Conservation (phyloP, 208 protist species). For the Naegleria fowleri region DNA sequence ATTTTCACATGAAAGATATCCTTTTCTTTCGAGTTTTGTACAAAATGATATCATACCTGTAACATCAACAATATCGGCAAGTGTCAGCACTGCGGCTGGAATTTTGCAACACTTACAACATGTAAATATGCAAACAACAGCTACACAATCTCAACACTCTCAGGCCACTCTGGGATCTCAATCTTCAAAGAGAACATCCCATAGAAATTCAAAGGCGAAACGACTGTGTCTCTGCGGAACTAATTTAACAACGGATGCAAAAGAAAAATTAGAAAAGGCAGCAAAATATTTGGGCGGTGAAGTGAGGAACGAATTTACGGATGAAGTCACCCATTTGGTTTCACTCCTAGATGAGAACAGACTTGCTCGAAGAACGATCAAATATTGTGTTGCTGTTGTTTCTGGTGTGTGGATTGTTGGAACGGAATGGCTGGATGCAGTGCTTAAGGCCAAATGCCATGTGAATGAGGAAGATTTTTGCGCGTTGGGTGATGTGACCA, state of each 20-base stretch:
- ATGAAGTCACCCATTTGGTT: background rate
- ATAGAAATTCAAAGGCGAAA: background rate
- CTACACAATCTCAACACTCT: background rate
- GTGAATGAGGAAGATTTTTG: background rate
- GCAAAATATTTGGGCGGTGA: background rate
- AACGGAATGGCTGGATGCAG: background rate
- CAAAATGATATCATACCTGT: background rate
- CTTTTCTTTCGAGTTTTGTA: background rate
- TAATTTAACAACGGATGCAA: background rate
- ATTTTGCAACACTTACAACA: too few species aligned
- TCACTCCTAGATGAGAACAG: background rate
- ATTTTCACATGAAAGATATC: background rate
- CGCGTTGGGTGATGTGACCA: background rate
- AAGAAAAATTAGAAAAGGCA: background rate
- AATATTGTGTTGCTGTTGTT: background rate
- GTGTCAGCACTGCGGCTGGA: background rate
- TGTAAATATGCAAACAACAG: too few species aligned
- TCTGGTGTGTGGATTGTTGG: background rate
- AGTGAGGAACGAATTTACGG: background rate
- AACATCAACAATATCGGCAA: background rate
- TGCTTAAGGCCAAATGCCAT: background rate
- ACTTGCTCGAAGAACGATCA: background rate
- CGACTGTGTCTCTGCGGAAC: background rate
- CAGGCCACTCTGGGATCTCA: background rate
- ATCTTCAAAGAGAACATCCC: background rate